A percentile compares a stretch with the other conserved stretches of the same genome.
These are phyloP conservation scores for Pulveroboletus sp. DNA, from an alignment of 768 basidiomycete species.

Conservation along the genomic window DNA sequence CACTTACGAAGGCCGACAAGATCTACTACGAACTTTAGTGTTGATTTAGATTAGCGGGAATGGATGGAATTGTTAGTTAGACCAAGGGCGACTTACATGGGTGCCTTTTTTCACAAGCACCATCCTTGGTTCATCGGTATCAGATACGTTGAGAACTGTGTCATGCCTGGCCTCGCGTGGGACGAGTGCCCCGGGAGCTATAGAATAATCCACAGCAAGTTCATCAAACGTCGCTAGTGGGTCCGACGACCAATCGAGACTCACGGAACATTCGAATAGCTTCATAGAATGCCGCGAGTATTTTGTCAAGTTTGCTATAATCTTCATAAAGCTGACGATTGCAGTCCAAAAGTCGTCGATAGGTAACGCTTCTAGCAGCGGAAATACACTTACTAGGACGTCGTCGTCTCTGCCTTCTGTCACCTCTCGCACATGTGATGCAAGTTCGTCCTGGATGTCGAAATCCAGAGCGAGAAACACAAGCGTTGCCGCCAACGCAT, in stretches of 20 bases:
- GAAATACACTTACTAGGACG: slow-evolving; percentile 11
- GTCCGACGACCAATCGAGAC: background rate
- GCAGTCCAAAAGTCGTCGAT: background rate
- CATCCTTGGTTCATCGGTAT: slow-evolving; percentile 6
- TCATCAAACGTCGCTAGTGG: background rate
- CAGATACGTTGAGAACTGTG: slow-evolving; percentile 16
- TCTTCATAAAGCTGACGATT: slow-evolving; percentile 20
- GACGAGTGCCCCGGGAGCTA: slow-evolving; percentile 27
- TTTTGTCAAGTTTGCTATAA: slow-evolving; percentile 25
- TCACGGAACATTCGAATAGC: slow-evolving; percentile 27
- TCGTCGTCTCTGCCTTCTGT: slow-evolving; percentile 15
- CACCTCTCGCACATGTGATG: slow-evolving; percentile 24
- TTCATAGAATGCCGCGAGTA: slow-evolving; percentile 27
- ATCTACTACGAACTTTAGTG: slow-evolving; percentile 21
- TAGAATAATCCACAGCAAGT: background rate
- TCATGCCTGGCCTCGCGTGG: slow-evolving; percentile 27
- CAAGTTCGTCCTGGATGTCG: slow-evolving; percentile 31
- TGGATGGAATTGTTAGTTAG: background rate
- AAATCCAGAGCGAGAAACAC: slow-evolving; percentile 27
- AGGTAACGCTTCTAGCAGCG: background rate
- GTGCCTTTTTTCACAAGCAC: slow-evolving; percentile 19
- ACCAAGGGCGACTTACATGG: slow-evolving; percentile 5
- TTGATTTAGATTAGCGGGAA: background rate
- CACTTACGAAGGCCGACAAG: slow-evolving; percentile 27
- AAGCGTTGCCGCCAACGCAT: slow-evolving; percentile 28